Conservation (phyloP, 257 asterid genomes). For the Striga asiatica region DNA sequence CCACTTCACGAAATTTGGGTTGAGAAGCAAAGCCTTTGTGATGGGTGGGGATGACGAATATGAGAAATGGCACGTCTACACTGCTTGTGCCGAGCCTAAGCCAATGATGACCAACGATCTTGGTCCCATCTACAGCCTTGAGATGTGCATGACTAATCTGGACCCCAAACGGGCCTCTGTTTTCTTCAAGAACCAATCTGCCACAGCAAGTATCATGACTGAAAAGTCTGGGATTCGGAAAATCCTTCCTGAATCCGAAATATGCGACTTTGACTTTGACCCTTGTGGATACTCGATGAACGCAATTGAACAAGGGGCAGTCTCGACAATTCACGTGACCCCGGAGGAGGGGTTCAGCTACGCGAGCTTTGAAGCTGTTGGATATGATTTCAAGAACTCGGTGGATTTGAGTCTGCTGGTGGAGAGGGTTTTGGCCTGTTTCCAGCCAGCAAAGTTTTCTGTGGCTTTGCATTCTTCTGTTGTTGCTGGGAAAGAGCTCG, state of each 20-base stretch:
- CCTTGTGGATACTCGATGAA: slow-evolving; percentile 94
- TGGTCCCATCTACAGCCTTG: slow-evolving; percentile 48
- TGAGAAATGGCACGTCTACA: slow-evolving; percentile 75
- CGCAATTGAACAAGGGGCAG: slow-evolving; percentile 46
- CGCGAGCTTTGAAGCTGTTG: slow-evolving; percentile 74
- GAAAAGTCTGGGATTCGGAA: slow-evolving; percentile 54
- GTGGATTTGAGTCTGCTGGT: slow-evolving; percentile 30
- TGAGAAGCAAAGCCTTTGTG: slow-evolving; percentile 47
- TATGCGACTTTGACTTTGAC: slow-evolving; percentile 70
- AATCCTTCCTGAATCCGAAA: slow-evolving; percentile 56
- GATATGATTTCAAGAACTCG: slow-evolving; percentile 46
- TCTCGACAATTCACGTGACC: slow-evolving; percentile 66
- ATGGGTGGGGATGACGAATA: slow-evolving; percentile 44
- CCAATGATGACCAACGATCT: neutral
- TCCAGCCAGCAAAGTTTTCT: slow-evolving; percentile 57
- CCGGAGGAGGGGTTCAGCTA: slow-evolving; percentile 89
- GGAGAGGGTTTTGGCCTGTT: slow-evolving; percentile 68
- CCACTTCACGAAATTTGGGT: slow-evolving; percentile 45
- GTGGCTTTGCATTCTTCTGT: slow-evolving; percentile 46
- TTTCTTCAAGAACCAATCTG: slow-evolving; percentile 51
- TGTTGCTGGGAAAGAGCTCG: slow-evolving; percentile 24
- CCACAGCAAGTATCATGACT: slow-evolving; percentile 56
- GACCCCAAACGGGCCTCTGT: slow-evolving; percentile 53
- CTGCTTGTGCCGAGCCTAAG: slow-evolving; percentile 42
- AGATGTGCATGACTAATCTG: slow-evolving; percentile 84